A percentile compares a stretch with the other conserved stretches of the same genome.
These are phyloP conservation scores for Ceratocystis alfenasii DNA, from an alignment of 2,329 filamentous ascomycete genomes.

Conservation along the genomic window DNA sequence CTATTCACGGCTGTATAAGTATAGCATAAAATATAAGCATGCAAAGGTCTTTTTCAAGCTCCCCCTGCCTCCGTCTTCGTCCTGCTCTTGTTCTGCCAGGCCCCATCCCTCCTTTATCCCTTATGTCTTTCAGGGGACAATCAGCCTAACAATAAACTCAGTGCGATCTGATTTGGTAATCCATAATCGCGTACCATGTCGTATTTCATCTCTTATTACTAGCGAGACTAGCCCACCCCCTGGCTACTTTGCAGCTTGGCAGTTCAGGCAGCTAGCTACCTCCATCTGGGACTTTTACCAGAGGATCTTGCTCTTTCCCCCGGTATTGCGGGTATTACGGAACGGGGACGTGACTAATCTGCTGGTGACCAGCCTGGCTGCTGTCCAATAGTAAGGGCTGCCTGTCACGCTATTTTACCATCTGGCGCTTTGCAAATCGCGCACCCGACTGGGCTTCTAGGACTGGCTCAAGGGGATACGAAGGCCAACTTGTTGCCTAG, in stretches of 20 bases:
- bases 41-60: neutral
- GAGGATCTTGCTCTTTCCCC: too few relatives aligned
- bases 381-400: neutral
- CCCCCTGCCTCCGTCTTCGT: neutral
- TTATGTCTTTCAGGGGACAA: neutral
- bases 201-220: slow-evolving; percentile 1
- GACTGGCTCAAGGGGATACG: neutral
- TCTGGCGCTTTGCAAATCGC: too few relatives aligned
- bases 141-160: neutral
- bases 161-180: neutral
- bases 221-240: neutral
- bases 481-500: neutral
- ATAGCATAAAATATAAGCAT: too few relatives aligned
- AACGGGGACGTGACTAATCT: too few relatives aligned
- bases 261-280: too few relatives aligned
- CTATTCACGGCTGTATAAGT: too few relatives aligned
- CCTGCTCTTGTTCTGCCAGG: neutral
- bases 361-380: too few relatives aligned
- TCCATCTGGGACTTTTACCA: too few relatives aligned
- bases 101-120: neutral
- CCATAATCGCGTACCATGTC: neutral
- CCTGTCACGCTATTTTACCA: too few relatives aligned
- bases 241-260: neutral
- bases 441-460: too few relatives aligned
- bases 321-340: too few relatives aligned